These are phyloP conservation scores for Linanthus parryae DNA, from an alignment of 148 eudicot genomes.

Conservation along the genomic window DNA sequence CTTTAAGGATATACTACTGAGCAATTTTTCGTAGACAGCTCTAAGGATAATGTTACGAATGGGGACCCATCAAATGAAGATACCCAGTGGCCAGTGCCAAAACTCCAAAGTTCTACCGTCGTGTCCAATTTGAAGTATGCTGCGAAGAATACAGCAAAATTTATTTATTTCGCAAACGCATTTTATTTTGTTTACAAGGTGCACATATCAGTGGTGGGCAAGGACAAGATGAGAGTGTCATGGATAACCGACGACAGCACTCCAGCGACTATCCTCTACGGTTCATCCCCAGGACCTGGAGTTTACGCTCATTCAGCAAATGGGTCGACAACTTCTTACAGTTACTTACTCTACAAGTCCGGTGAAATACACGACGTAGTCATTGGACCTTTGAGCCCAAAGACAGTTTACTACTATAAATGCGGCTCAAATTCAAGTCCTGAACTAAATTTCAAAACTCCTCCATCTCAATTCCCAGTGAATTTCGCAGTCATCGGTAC, in stretches of 20 bases:
- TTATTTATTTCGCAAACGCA: neutral
- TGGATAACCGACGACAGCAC: constrained; percentile 48
- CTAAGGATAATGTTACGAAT: too few species aligned
- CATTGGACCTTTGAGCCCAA: constrained; percentile 48
- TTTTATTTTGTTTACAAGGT: constrained; percentile 25
- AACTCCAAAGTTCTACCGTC: neutral
- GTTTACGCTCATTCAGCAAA: constrained; percentile 20
- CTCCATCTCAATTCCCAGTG: constrained; percentile 54
- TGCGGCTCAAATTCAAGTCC: constrained; percentile 38
- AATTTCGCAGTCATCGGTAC: constrained; percentile 55
- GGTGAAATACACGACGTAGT: constrained; percentile 49
- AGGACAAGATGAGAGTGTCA: constrained; percentile 57
- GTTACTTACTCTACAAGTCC: constrained; percentile 35
- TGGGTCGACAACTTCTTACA: constrained; percentile 37
- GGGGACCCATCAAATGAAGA: neutral
- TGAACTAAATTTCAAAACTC: constrained; percentile 50
- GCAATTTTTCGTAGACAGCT: neutral
- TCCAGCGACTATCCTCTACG: constrained; percentile 45
- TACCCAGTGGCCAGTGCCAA: neutral
- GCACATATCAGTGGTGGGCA: constrained; percentile 56
- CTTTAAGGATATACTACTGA: too few species aligned
- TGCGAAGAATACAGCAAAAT: neutral
- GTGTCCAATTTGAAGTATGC: neutral
- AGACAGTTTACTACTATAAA: constrained; percentile 46
- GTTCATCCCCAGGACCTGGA: constrained; percentile 48